Base-by-base conservation (phyloP, 768 basidiomycete genomes). In the Mycena indigotica region DNA sequence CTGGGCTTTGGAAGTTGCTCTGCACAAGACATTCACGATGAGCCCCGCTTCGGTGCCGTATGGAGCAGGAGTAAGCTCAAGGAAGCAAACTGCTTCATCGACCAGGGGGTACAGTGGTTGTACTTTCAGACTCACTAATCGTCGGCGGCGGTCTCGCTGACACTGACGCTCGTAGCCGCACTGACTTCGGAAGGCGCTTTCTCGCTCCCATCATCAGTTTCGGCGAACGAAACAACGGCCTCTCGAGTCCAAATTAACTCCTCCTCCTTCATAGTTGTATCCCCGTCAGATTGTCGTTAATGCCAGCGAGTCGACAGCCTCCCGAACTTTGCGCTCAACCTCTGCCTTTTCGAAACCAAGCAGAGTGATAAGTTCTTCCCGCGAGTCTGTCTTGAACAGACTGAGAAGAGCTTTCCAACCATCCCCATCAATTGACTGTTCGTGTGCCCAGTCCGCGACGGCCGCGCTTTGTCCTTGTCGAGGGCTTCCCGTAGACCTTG, bases 271-370 rank as follows among this genome's bases (percentile, higher is more conserved):
- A 72, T 62, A 3, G 69, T 65, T 10, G 67, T 61, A 60, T 69
- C 64, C 46, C 71, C 66, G 10, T 73, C 71, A 13, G 46, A 25
- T 10, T n/a, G 75, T 73, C 1, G 77, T 64, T 15, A 76, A 75
- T 64, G 87, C 88, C 62, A 94, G 76, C 51, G 84, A 88, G 45
- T 88, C 84, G 45, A 95, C 83, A 12, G 94, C 93, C 61, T 91
- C 88, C 10, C 85, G 84, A 17, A 98, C 91, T 60, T 87, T 88
- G 3, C 78, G 74, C 2, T 85, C 85, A 17, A 97, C 84, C 61
- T 95, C 93, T 10, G 81, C 83, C 72, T 96, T 95, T 3, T 93
- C 95, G 72, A 95, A 98, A 0, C 95, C 96, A 15, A 99, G 81
- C 1, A 98, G 74, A 2, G 88, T 88, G 49, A 98, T 88, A 4